A percentile compares a stretch with the other conserved stretches of the same genome.
Conservation (phyloP, 148 eudicot species). For the Silene conica region DNA sequence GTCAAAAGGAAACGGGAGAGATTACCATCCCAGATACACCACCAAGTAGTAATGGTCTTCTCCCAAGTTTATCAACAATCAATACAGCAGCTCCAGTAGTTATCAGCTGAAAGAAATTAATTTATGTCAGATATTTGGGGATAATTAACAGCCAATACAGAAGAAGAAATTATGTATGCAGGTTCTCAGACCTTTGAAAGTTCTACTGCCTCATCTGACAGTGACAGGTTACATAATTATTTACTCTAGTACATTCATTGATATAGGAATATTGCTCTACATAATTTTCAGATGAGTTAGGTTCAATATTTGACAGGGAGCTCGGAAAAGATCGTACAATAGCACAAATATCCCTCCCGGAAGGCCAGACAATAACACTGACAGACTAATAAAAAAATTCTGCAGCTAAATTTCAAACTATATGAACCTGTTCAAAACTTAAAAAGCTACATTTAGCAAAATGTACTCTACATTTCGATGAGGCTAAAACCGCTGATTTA, state of each 20-base stretch:
- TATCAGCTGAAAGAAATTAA: conserved; percentile 48
- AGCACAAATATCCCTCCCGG: neutral
- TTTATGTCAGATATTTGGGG: neutral
- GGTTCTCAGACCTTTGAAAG: neutral
- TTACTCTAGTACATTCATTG: neutral
- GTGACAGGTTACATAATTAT: neutral
- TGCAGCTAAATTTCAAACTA: neutral
- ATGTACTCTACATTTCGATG: neutral
- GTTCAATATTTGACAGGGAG: neutral
- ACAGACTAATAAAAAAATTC: neutral
- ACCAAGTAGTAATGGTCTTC: conserved; percentile 93
- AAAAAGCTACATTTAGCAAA: neutral
- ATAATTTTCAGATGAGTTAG: neutral
- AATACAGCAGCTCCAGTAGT: conserved; percentile 83
- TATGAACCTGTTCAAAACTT: neutral
- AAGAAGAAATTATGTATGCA: conserved; percentile 4
- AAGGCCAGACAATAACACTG: neutral
- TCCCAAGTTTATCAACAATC: conserved; percentile 84
- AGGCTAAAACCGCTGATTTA: too few relatives aligned
- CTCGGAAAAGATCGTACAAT: neutral
- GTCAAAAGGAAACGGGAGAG: neutral
- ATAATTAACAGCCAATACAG: conserved; percentile 5
- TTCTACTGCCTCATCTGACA: neutral
- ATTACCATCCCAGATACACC: conserved; percentile 94
- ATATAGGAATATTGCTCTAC: neutral